These are phyloP conservation scores for Pseudocercospora fijiensis DNA, from an alignment of 2,329 filamentous ascomycete species.

Conservation along the genomic window DNA sequence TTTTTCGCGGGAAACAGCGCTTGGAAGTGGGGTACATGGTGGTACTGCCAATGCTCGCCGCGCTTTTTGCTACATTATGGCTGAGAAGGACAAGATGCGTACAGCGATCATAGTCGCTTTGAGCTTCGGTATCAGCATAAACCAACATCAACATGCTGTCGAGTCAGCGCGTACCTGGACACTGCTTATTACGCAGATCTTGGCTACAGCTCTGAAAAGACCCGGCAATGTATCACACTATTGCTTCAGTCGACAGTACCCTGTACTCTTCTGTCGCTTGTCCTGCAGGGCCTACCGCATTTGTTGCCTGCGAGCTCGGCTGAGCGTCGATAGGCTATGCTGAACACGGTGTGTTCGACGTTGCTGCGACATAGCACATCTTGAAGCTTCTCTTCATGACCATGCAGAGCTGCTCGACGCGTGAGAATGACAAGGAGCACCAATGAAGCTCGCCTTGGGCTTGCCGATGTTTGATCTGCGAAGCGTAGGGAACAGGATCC, in stretches of 20 bases:
- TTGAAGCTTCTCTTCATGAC: neutral
- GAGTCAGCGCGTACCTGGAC: neutral
- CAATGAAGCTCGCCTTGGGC: no score
- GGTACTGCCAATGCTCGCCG: neutral
- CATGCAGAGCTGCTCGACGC: neutral
- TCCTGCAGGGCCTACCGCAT: neutral
- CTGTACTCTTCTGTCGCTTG: neutral
- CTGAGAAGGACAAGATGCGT: neutral
- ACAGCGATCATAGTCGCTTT: neutral
- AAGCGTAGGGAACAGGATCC: no score
- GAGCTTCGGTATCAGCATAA: neutral
- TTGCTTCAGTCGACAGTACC: neutral
- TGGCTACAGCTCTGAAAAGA: neutral
- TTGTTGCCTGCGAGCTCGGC: neutral
- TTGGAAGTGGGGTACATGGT: neutral
- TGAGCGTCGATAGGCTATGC: neutral
- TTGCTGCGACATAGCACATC: neutral
- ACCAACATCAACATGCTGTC: neutral
- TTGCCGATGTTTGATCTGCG: neutral
- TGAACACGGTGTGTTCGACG: neutral
- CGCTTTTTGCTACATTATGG: no score
- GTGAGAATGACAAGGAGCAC: neutral
- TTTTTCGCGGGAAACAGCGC: constrained; percentile 2
- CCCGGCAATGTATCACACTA: neutral
- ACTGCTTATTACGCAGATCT: neutral